These are phyloP conservation scores for Hygrophorus russula DNA, from an alignment of 768 basidiomycete genomes.

Conservation along the genomic window DNA sequence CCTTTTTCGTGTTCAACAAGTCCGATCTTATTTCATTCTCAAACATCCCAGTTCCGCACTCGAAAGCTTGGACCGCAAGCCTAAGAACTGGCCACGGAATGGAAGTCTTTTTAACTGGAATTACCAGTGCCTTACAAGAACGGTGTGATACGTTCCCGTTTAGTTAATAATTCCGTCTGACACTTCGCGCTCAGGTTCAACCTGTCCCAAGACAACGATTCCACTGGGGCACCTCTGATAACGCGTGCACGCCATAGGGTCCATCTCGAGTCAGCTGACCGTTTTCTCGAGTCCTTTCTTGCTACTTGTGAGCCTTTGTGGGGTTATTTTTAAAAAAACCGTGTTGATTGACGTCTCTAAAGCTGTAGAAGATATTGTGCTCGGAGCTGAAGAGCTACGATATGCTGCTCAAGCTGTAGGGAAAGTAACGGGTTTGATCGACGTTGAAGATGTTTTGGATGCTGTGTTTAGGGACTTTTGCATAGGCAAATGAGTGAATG, in stretches of 20 bases:
- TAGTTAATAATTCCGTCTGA: not conserved
- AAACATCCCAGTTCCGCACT: not conserved
- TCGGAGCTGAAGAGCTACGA: constrained; percentile 80
- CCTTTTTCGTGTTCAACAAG: constrained; percentile 75
- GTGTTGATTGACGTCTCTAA: constrained; percentile 4
- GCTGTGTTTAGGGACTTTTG: constrained; percentile 81
- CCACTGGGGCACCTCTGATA: constrained; percentile 45
- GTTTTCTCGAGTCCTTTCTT: constrained; percentile 54
- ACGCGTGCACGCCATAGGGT: constrained; percentile 73
- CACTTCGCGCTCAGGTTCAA: constrained; percentile 15
- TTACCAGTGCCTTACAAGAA: constrained; percentile 38
- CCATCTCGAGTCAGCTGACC: constrained; percentile 57
- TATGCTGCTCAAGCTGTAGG: constrained; percentile 82
- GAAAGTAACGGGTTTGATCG: constrained; percentile 69
- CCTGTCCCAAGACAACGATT: constrained; percentile 13
- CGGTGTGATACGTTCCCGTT: constrained; percentile 24
- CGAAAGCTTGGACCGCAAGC: constrained; percentile 48
- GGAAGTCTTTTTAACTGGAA: constrained; percentile 43
- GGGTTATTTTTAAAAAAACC: not conserved
- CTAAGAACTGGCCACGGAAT: constrained; percentile 49
- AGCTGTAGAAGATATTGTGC: constrained; percentile 64
- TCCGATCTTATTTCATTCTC: constrained; percentile 35
- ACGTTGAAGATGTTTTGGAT: constrained; percentile 76
- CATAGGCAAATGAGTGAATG: constrained; percentile 57
- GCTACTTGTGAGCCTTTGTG: constrained; percentile 22